Base-by-base conservation (phyloP, 2,329 filamentous ascomycete species). In the Scedosporium boydii region DNA sequence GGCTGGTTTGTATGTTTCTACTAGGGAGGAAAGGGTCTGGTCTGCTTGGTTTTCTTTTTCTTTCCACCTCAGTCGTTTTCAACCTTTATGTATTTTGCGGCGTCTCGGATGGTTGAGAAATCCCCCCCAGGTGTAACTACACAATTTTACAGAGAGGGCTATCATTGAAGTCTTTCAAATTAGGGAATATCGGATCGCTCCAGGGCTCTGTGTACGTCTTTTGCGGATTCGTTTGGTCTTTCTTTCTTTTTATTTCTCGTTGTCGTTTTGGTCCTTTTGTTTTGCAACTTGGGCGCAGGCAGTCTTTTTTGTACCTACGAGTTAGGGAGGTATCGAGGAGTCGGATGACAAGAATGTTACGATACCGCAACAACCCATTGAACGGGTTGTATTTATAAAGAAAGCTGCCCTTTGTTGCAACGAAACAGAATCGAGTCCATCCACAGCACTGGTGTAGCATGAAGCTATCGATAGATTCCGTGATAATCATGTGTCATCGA, bases 281-380 rank as follows among this genome's bases (percentile, higher is more conserved):
- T n/a, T 38, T 23, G 51, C 51, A 55, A 27, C 23, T 21, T 10
- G 23, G 51, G 51, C 21, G 51, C 51, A 12, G 51, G 51, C 51
- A 55, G 51, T 23, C 51, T 23, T 55, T 55, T 48, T 29, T 55
- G 18, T 55, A 23, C 51, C 51, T 23, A 14, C 18, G 23, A 23
- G 51, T 53, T 23, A 23, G 51, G 23, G 51, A 55, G 23, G 23
- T 55, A 55, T 23, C 51, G 51, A 55, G 51, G 34, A 26, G 51
- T 55, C 51, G 51, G 51, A 23, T 55, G 23, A 55, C 51, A 55
- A 55, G 51, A 55, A 23, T 55, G 51, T 55, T 55, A 55, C 51
- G 51, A 55, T 55, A 14, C 51, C 51, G 51, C 18, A 23, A 23
- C 23, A 23, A 55, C 51, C 51, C 51, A 23, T 27, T 23, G 51